Base-by-base conservation (phyloP, 2,329 filamentous ascomycete species). In the Phyllosticta citribraziliensis region DNA sequence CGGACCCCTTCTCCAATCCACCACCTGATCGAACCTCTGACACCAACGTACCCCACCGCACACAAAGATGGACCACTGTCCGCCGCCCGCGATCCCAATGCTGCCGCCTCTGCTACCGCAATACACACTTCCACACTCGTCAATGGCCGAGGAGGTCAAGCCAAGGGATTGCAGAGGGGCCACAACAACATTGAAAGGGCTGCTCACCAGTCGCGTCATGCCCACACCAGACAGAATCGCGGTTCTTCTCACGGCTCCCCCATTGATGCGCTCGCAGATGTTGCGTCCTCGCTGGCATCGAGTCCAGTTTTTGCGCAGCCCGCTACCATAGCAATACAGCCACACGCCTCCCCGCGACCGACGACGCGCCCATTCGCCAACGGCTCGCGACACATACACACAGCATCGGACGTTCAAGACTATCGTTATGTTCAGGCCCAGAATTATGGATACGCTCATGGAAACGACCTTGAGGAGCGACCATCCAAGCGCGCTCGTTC, bases 401-500 rank as follows among this genome's bases (percentile, higher is more conserved):
- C 56, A n/a, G 55, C 55, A 47, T 62, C 60, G 33, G 60, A 62
- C 52, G 56, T 55, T 35, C 56, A 62, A 20, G 55, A 27, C 60
- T 58, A 62, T 40, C 55, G 60, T 27, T 54, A 54, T 20, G 51
- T 19, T 17, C 60, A 62, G 19, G 56, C 40, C 2, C 40, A 59
- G 5, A 59, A 30, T 40, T 52, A 59, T 33, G 61, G 57, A n/a
- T 58, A 59, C 11, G 40, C 56, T 20, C 22, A 56, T 22, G 57
- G 56, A 25, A 54, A 58, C 33, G 65, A 65, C 52, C 64, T 68
- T 22, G 68, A 73, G 55, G 79, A 84, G 66, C 77, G 81, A 55
- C 83, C 83, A 3, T 72, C 81, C 20, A 87, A 87, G 71, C 79
- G 84, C 52, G 78, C 82, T 56, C 80, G 83, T 64, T 86, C 84